Evolutionary conservation across 495 filamentous ascomycete genomes (phyloP).

Genomic region (Tetracladium marchalianum): DNA sequence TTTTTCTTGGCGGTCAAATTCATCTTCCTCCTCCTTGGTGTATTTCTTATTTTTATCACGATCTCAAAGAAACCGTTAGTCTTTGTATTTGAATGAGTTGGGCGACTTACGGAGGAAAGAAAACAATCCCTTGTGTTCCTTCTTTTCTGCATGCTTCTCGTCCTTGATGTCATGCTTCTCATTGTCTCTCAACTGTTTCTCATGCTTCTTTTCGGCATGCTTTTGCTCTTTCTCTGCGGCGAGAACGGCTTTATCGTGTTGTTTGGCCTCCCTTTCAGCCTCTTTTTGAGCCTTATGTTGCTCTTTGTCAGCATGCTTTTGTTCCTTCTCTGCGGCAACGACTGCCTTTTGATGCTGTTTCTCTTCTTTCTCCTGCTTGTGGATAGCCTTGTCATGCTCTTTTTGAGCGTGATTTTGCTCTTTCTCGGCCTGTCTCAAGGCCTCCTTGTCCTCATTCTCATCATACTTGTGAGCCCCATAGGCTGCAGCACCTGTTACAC

Average conservation of each 20-base stretch:
- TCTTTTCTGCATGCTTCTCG: conserved; percentile 4
- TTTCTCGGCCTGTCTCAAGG: neutral
- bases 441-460: neutral
- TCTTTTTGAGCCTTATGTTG: neutral
- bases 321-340: neutral
- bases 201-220: conserved; percentile 3
- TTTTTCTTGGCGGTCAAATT: conserved; percentile 14
- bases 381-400: no score
- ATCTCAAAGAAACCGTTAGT: conserved; percentile 1
- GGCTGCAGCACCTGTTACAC: neutral
- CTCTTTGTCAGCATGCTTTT: neutral
- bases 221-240: neutral
- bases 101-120: conserved; percentile 10
- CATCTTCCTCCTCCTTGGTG: conserved; percentile 14
- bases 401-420: neutral
- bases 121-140: conserved; percentile 4
- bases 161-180: conserved; percentile 1
- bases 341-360: neutral
- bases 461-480: conserved; percentile 3
- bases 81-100: neutral
- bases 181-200: conserved; percentile 1
- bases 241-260: neutral
- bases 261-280: neutral
- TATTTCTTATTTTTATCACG: conserved; percentile 16
- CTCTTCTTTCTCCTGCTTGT: no score